These are phyloP conservation scores for Mycena sanguinolenta DNA, from an alignment of 768 basidiomycete genomes.

Conservation along the genomic window DNA sequence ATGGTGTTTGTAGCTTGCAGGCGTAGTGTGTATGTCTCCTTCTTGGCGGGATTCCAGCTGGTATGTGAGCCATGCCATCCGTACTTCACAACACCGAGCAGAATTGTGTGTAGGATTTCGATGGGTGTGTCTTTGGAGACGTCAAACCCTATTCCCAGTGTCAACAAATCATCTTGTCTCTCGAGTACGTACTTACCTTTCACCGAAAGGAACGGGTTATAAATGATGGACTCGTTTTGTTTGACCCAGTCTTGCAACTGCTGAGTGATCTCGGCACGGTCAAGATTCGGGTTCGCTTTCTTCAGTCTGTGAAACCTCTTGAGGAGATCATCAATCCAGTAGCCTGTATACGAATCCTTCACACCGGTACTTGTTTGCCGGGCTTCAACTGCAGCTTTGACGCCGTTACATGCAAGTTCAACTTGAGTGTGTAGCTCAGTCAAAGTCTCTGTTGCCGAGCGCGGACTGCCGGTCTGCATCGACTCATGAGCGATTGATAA, in stretches of 20 bases:
- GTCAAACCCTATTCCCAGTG: constrained; percentile 44
- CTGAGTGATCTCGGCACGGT: constrained; percentile 36
- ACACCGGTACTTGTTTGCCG: constrained; percentile 50
- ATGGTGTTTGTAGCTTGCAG: constrained; percentile 49
- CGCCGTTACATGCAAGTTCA: constrained; percentile 46
- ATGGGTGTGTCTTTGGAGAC: constrained; percentile 51
- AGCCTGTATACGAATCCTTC: constrained; percentile 54
- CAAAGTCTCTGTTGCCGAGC: constrained; percentile 38
- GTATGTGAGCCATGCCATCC: constrained; percentile 52
- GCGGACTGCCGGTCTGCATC: constrained; percentile 40
- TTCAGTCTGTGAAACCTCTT: neutral
- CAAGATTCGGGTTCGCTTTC: neutral
- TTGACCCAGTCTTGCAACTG: constrained; percentile 47
- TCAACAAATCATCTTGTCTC: neutral
- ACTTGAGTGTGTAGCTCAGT: constrained; percentile 47
- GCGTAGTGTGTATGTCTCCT: constrained; percentile 44
- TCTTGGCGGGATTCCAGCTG: constrained; percentile 43
- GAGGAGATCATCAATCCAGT: constrained; percentile 53
- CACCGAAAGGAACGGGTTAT: constrained; percentile 49
- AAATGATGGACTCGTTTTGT: constrained; percentile 36
- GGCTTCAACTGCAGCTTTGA: constrained; percentile 43
- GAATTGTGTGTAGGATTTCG: constrained; percentile 60
- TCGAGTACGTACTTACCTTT: constrained; percentile 32
- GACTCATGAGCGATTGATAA: neutral
- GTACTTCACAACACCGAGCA: constrained; percentile 60